Conservation (phyloP, 192 early-diverging fungal species). For the Backusella australiensis region DNA sequence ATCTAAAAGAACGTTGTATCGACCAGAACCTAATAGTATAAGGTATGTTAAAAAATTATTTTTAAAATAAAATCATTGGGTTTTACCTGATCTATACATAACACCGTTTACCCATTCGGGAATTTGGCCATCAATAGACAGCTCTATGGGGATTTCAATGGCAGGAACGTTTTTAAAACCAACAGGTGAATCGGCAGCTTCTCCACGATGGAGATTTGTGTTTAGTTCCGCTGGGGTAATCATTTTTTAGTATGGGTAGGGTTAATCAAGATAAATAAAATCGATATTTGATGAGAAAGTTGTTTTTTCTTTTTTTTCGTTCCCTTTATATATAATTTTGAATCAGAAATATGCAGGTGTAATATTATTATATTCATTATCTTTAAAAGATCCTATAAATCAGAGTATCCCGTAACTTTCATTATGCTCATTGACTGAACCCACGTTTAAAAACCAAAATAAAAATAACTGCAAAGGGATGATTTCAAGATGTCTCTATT, state of each 20-base stretch:
- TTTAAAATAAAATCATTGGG: background rate
- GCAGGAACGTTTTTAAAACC: constrained; percentile 36
- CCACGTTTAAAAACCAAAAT: background rate
- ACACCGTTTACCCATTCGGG: constrained; percentile 35
- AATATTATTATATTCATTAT: background rate
- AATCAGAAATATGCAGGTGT: background rate
- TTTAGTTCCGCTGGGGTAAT: constrained; percentile 22
- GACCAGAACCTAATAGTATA: constrained; percentile 23
- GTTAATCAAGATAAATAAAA: background rate
- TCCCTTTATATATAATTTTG: background rate
- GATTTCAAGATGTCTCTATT: background rate
- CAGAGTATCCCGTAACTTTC: background rate
- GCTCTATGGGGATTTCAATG: background rate
- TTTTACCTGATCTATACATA: constrained; percentile 33
- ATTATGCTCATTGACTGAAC: background rate
- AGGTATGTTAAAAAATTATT: background rate
- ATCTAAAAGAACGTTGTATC: constrained; percentile 30
- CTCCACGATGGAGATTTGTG: background rate
- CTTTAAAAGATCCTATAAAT: background rate
- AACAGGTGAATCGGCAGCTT: constrained; percentile 26
- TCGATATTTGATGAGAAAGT: background rate
- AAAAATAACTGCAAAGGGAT: background rate
- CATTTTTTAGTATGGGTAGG: background rate
- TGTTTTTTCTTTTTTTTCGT: background rate
- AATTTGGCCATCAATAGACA: constrained; percentile 20